Percentiles rank a stretch among this genome's conserved stretches.
Evolutionary conservation across 768 basidiomycete species (phyloP).

Genomic region (Hypholoma sublateritium): DNA sequence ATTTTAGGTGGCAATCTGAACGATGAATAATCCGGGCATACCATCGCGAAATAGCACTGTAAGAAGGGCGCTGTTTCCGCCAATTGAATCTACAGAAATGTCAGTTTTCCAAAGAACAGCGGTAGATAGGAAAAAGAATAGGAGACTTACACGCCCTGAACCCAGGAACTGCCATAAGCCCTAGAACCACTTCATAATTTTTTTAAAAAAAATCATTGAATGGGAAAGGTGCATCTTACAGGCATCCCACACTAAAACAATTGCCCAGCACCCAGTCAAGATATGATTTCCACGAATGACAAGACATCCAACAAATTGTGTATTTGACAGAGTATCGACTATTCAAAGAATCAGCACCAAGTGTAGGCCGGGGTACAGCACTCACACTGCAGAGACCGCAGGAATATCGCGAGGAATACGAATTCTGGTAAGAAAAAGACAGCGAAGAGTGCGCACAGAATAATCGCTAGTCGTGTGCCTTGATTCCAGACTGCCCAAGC

Average conservation of each 20-base stretch:
- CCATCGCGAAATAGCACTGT: constrained; percentile 14
- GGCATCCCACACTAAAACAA: constrained; percentile 12
- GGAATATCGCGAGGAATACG: constrained; percentile 1
- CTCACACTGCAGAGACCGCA: constrained; percentile 9
- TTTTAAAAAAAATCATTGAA: background rate
- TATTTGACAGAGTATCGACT: background rate
- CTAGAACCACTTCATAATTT: constrained; percentile 1
- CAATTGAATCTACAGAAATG: background rate
- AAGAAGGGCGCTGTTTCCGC: constrained; percentile 8
- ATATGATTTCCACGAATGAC: constrained; percentile 1
- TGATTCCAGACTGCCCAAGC: constrained; percentile 15
- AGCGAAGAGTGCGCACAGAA: background rate
- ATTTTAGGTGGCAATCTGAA: no score
- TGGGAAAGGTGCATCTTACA: background rate
- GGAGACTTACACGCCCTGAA: constrained; percentile 5
- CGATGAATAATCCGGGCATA: background rate
- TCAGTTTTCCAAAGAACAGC: background rate
- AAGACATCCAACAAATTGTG: constrained; percentile 9
- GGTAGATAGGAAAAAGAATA: background rate
- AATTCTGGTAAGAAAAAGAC: background rate
- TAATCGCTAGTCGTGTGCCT: background rate
- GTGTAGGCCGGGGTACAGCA: background rate
- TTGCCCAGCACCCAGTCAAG: constrained; percentile 4
- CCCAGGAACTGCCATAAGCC: constrained; percentile 12
- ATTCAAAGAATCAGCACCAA: no score